These are phyloP conservation scores for Thermochaetoides thermophila DNA, from an alignment of 495 filamentous ascomycete genomes.

Conservation along the genomic window DNA sequence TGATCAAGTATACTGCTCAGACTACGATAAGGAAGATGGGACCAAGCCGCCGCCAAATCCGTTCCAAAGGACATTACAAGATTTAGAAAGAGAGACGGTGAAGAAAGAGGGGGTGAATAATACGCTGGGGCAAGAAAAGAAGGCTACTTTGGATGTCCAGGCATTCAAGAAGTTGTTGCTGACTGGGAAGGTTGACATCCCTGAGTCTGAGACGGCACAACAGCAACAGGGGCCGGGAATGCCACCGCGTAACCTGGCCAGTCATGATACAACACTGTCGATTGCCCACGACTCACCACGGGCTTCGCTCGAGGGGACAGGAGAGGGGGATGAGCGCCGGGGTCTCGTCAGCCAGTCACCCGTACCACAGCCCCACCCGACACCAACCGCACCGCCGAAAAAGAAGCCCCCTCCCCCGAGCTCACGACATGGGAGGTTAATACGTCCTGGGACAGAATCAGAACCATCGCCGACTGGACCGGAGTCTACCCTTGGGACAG, in stretches of 20 bases:
- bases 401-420: conserved; percentile 37
- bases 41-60: conserved; percentile 30
- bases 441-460: conserved; percentile 28
- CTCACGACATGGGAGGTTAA: conserved; percentile 55
- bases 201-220: conserved; percentile 6
- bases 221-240: not conserved
- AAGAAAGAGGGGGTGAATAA: conserved; percentile 8
- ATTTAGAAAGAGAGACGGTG: conserved; percentile 21
- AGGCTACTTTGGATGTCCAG: conserved; percentile 41
- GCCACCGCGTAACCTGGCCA: conserved; percentile 1
- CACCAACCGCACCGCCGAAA: conserved; percentile 3
- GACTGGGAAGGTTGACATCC: conserved; percentile 36
- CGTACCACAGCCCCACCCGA: conserved; percentile 9
- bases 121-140: conserved; percentile 11
- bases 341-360: conserved; percentile 6
- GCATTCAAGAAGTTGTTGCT: conserved; percentile 46
- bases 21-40: not conserved
- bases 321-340: conserved; percentile 24
- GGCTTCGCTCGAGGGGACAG: conserved; percentile 23
- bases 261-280: conserved; percentile 15
- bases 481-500: too few relatives aligned
- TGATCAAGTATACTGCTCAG: not conserved
- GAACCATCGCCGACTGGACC: too few relatives aligned
- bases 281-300: conserved; percentile 32
- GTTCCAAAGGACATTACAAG: conserved; percentile 33